These are phyloP conservation scores for Syzygium grande DNA, from an alignment of 345 rosid genomes.

Conservation along the genomic window DNA sequence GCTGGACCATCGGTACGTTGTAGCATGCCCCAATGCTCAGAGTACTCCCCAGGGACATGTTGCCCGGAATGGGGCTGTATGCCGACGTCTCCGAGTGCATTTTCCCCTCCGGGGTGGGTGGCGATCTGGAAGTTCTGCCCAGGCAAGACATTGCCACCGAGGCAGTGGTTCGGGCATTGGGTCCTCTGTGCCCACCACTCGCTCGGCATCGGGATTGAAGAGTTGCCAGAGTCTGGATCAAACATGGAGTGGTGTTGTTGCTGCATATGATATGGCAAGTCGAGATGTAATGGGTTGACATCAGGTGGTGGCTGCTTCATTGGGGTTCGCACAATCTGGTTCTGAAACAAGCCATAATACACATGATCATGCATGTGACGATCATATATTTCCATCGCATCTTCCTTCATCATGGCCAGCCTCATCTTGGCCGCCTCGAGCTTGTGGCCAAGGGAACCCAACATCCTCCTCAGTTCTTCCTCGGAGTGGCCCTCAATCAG, in stretches of 20 bases:
- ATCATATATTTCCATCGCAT: neutral
- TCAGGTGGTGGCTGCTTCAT: neutral
- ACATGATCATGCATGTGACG: neutral
- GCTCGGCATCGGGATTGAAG: neutral
- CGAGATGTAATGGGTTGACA: neutral
- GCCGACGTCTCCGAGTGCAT: neutral
- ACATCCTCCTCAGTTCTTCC: slow-evolving; percentile 1
- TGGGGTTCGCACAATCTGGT: neutral
- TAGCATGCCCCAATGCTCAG: neutral
- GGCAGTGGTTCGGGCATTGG: neutral
- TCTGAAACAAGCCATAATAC: neutral
- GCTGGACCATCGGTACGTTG: neutral
- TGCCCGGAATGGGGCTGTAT: neutral
- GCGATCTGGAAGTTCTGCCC: neutral
- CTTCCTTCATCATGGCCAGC: neutral
- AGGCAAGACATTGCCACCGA: neutral
- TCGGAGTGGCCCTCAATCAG: neutral
- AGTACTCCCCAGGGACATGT: neutral
- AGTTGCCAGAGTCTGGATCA: neutral
- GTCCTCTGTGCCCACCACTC: neutral
- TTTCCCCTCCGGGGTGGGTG: neutral
- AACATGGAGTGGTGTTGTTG: neutral
- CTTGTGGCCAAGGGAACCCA: neutral
- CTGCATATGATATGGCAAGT: neutral
- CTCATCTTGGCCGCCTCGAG: slow-evolving; percentile 4